phyloP scores from a whole-genome alignment of 2,329 filamentous ascomycete species.

The Paraphoma sp. region DNA sequence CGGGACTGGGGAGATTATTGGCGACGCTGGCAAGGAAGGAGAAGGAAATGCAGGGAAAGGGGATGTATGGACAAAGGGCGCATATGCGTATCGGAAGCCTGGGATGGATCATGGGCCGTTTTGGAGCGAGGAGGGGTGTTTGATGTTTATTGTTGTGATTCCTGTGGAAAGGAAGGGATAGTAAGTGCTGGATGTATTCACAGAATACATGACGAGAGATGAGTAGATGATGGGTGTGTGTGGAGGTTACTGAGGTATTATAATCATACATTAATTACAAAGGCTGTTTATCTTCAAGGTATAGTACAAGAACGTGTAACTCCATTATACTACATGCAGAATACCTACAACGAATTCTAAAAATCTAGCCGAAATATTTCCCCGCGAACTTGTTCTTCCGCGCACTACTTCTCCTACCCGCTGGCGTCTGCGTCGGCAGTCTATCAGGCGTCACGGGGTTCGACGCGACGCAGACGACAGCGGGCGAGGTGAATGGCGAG shows the following conservation, averaged over 20 bases:
- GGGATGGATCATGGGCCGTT: slow-evolving; percentile 17
- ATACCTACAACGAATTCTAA: background rate
- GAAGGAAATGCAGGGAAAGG: slow-evolving; percentile 6
- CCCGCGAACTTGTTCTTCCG: background rate
- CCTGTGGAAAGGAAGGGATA: background rate
- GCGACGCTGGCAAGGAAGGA: background rate
- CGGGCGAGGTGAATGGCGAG: background rate
- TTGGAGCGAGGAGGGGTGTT: slow-evolving; percentile 8
- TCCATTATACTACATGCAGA: background rate
- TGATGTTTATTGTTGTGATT: slow-evolving; percentile 14
- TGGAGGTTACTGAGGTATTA: background rate
- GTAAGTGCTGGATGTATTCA: background rate
- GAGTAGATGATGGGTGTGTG: background rate
- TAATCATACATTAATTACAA: background rate
- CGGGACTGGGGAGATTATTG: background rate
- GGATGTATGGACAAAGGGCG: slow-evolving; percentile 10
- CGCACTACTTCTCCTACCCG: background rate
- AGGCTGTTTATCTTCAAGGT: background rate
- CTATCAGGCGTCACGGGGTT: background rate
- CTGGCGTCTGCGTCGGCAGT: background rate
- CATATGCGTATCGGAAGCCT: slow-evolving; percentile 13
- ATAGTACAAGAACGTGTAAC: background rate
- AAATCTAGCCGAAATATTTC: background rate
- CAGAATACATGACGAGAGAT: background rate
- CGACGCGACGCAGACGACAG: background rate